phyloP scores from a whole-genome alignment of 257 asterid species.

The Nicotiana knightiana region DNA sequence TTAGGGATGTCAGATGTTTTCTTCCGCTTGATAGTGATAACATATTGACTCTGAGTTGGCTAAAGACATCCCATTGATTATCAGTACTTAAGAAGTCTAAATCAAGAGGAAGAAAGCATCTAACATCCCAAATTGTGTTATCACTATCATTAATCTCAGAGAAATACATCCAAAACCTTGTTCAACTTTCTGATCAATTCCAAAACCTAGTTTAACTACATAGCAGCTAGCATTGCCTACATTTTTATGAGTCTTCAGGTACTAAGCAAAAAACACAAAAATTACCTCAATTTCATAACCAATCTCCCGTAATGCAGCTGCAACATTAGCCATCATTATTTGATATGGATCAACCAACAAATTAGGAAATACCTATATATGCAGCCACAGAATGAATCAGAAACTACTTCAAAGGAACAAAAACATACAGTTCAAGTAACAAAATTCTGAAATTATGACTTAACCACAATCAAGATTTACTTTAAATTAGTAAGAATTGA shows the following conservation, averaged over 20 bases:
- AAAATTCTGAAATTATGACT: not conserved
- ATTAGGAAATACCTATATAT: conserved; percentile 76
- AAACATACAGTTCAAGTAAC: not conserved
- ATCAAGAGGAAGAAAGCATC: conserved; percentile 4
- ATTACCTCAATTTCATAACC: conserved; percentile 92
- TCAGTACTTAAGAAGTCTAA: not conserved
- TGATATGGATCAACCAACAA: conserved; percentile 74
- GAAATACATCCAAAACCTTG: not conserved
- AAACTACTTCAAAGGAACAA: not conserved
- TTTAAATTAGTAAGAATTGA: not conserved
- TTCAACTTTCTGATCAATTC: not conserved
- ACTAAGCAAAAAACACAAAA: not conserved
- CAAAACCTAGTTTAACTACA: not conserved
- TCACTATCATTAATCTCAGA: not conserved
- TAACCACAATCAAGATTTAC: conserved; percentile 1
- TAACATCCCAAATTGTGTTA: not conserved
- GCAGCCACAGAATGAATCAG: conserved; percentile 5
- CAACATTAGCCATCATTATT: conserved; percentile 72
- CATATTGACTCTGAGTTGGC: not conserved
- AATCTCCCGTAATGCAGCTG: conserved; percentile 59
- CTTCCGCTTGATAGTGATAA: not conserved
- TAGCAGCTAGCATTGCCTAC: not conserved
- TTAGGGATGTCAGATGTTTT: not conserved
- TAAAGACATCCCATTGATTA: not conserved
- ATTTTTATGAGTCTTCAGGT: not conserved